Base-by-base conservation (phyloP, 345 rosid genomes). In the Pistacia vera region DNA sequence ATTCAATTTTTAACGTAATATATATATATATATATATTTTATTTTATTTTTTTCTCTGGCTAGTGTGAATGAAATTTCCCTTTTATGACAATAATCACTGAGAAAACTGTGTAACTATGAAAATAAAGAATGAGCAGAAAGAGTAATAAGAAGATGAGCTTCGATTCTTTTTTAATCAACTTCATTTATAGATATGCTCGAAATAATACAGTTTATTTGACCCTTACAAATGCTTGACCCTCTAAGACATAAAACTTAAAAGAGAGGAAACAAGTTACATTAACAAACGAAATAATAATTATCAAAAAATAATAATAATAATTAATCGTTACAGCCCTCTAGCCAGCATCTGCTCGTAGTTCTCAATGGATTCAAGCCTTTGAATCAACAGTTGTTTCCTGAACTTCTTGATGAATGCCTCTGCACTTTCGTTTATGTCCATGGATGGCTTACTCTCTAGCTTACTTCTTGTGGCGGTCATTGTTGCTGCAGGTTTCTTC, bases 301-400 rank as follows among this genome's bases (percentile, higher is more conserved):
- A 22, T 22, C 22, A 22, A 22, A 22, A 22, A 22, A 22, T 22
- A 22, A 22, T 22, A 22, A 22, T 22, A 22, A 22, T 22, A 22
- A 22, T 7, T 3, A 0, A 22, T 6, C 46, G 14, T 80, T 77
- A 92, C 71, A 75, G 88, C 13, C 90, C 88, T 67, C 84, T 84
- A 0, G 85, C 85, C 54, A 91, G 85, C 93, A 85, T 90, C 64
- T 85, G 60, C 79, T 86, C 78, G 44, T 83, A 86, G 70, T 90
- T 91, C 72, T 91, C 97, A 1, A 91, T 88, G 72, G 98, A 91
- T 67, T 93, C 90, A 2, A 91, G 94, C 83, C 93, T 87, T 68
- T 93, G 95, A 36, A 93, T 81, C 82, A 85, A 60, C 66, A 93
- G 89, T 77, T 89, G 91, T 6, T 83, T 79, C 84, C 87, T 86